Evolutionary conservation across 1,284 basidiomycete genomes (phyloP), one percentile per base, ranked within the genome.

Genomic region (Malassezia yamatoensis): DNA sequence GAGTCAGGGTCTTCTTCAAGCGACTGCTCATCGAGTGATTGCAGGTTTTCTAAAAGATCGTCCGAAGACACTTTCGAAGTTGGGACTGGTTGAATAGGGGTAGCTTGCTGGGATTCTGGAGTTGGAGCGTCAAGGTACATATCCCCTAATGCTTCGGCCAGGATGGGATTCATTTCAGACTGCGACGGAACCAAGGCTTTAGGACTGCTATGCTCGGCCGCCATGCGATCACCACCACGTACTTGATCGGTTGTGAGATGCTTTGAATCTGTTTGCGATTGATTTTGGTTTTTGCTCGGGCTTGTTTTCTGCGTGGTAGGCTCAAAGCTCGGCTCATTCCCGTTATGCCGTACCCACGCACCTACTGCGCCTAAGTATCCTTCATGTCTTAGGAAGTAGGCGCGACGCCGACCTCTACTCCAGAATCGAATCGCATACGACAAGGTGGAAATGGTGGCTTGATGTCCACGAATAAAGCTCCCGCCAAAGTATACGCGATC

Each of bases 341-440:
- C 45, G 18, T 72, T 64, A 16, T 71, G 68, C 49, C 63, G 64
- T 51, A 74, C 67, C 72, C 72, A 74, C 8, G 70, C 70, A n/a
- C 74, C 72, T 21, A 76, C 68, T 2, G 72, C 90, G 77, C 78
- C 94, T 82, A 98, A 78, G 79, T 96, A 99, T 3, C 94, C 94
- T 79, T 99, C 94, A 72, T 99, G 94, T 60, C 94, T 83, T 54
- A 98, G 80, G 80, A 98, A 99, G 66, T 94, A 81, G 41, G 94
- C 94, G 35, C 89, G 83, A 77, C 96, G 98, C 29, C 86, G 91
- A 1, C 94, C 94, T 77, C 94, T 93, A 72, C 89, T 93, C 94
- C 94, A 99, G 80, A 98, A 99, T 36, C 94, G 86, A 76, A 99
- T 98, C 43, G 94, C 94, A 77, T 99, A 99, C 21, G 90, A 96